A percentile compares a stretch with the other conserved stretches of the same genome.
Conservation (phyloP, 768 basidiomycete species). For the Psilocybe subaeruginosa region DNA sequence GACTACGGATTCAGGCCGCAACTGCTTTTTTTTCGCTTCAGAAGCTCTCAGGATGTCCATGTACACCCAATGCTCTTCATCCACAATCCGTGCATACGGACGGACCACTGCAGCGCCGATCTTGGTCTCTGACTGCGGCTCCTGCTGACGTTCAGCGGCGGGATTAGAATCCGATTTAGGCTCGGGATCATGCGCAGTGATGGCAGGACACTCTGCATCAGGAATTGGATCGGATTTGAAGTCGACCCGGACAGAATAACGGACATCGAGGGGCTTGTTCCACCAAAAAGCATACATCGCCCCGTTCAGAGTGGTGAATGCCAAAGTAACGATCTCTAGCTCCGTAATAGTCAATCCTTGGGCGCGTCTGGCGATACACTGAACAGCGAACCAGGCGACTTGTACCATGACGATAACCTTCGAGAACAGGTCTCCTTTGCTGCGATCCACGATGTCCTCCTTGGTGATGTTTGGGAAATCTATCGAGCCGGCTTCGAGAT, state of each 20-base stretch:
- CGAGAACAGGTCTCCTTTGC: conserved; percentile 26
- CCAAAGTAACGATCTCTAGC: conserved; percentile 35
- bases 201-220: background rate
- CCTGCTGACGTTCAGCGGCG: background rate
- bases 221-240: background rate
- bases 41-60: background rate
- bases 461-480: conserved; percentile 7
- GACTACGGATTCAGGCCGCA: background rate
- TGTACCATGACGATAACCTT: conserved; percentile 35
- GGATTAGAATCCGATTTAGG: background rate
- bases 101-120: background rate
- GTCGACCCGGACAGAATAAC: conserved; percentile 16
- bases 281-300: conserved; percentile 35
- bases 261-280: conserved; percentile 36
- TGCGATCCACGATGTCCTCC: conserved; percentile 11
- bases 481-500: background rate
- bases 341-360: conserved; percentile 28
- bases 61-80: background rate
- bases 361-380: conserved; percentile 22
- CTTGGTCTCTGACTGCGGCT: background rate
- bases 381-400: conserved; percentile 32
- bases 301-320: conserved; percentile 29
- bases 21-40: background rate
- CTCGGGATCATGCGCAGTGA: background rate
- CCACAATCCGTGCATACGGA: background rate